Conservation (phyloP, 352 stramenopile genomes). For the Saprolegnia diclina region DNA sequence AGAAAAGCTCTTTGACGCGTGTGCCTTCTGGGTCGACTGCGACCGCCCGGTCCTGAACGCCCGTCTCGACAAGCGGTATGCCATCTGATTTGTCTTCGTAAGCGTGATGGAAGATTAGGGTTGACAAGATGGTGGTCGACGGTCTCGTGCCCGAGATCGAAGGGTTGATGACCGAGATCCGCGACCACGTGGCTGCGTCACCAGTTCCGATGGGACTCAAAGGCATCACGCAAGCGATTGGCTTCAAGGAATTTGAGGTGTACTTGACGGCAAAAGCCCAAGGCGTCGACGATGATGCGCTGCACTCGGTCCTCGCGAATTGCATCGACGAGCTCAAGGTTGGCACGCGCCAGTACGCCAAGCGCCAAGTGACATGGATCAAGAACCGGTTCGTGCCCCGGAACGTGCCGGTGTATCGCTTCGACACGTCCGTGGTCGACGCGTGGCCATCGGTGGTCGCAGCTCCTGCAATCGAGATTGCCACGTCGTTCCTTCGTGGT, state of each 20-base stretch:
- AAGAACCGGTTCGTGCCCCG: slow-evolving; percentile 79
- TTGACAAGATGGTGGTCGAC: slow-evolving; percentile 56
- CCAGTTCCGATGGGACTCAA: slow-evolving; percentile 30
- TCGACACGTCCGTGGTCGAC: slow-evolving; percentile 71
- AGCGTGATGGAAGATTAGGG: neutral
- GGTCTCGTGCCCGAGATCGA: slow-evolving; percentile 80
- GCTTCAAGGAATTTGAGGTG: slow-evolving; percentile 87
- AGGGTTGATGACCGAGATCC: slow-evolving; percentile 40
- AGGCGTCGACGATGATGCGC: slow-evolving; percentile 17
- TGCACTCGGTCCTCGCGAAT: slow-evolving; percentile 43
- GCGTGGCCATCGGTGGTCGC: slow-evolving; percentile 54
- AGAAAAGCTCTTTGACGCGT: slow-evolving; percentile 72
- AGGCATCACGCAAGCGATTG: slow-evolving; percentile 84
- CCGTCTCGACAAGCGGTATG: slow-evolving; percentile 47
- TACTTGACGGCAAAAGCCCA: slow-evolving; percentile 53
- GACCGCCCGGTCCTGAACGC: slow-evolving; percentile 49
- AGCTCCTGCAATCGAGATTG: slow-evolving; percentile 57
- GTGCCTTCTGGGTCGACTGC: slow-evolving; percentile 81
- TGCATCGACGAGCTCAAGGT: slow-evolving; percentile 77
- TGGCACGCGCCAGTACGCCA: slow-evolving; percentile 79
- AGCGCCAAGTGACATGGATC: slow-evolving; percentile 83
- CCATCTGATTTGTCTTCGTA: neutral
- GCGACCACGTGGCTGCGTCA: slow-evolving; percentile 42
- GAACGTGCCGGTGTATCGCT: slow-evolving; percentile 78
- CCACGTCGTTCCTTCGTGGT: slow-evolving; percentile 43